phyloP scores from a whole-genome alignment of 2,329 filamentous ascomycete genomes.

The Cladosporium phlei region DNA sequence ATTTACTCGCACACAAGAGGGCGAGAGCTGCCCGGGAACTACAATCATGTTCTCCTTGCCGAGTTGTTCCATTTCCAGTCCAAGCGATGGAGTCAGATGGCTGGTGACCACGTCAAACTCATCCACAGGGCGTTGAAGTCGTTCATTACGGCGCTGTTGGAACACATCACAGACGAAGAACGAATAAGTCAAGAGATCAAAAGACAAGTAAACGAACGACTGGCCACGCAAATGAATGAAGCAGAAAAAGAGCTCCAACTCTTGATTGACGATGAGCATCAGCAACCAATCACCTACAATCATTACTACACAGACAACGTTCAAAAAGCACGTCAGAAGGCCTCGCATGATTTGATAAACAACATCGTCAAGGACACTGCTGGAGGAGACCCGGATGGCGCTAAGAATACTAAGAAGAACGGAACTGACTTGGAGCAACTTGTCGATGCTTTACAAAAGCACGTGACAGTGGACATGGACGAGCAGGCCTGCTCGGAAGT shows the following conservation, averaged over 20 bases:
- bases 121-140: not conserved
- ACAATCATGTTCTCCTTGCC: conserved; percentile 25
- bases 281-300: not conserved
- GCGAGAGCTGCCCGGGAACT: conserved; percentile 29
- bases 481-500: not conserved
- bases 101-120: conserved; percentile 1
- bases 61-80: conserved; percentile 30
- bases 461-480: not conserved
- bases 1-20: conserved; percentile 25
- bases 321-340: not conserved
- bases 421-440: not conserved
- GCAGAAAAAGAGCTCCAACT: not conserved
- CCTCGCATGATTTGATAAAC: not conserved
- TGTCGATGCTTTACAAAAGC: not conserved
- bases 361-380: not conserved
- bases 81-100: conserved; percentile 20
- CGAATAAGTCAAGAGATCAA: not conserved
- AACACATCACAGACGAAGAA: not conserved
- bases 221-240: not conserved
- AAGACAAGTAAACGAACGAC: not conserved
- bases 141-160: not conserved
- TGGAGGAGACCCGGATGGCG: not conserved
- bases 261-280: not conserved
- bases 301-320: not conserved
- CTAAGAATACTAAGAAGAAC: not conserved